A percentile compares a stretch with the other conserved stretches of the same genome.
Conservation (phyloP, 163 green algal genomes). For the Scenedesmus sp. region DNA sequence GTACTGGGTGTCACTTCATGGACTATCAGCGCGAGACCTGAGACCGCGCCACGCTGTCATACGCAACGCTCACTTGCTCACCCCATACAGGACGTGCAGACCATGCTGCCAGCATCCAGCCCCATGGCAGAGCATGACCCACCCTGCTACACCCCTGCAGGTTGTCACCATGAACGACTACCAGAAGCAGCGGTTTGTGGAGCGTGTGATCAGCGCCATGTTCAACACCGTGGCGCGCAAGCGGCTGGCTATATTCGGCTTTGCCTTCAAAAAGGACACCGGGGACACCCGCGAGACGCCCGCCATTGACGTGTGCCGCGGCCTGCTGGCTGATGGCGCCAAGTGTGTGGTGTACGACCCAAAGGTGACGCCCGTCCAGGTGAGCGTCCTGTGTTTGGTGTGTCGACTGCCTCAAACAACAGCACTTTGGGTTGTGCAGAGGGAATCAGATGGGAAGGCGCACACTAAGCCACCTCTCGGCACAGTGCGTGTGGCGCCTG, state of each 20-base stretch:
- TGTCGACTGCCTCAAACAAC: constrained; percentile 47
- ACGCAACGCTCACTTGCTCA: background rate
- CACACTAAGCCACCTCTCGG: too few relatives aligned
- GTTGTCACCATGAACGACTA: constrained; percentile 96
- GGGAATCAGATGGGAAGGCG: too few relatives aligned
- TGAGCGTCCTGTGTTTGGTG: too few relatives aligned
- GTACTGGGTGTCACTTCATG: too few relatives aligned
- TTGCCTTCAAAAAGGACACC: constrained; percentile 98
- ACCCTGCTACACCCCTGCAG: background rate
- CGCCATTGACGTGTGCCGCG: constrained; percentile 97
- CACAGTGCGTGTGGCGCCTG: constrained; percentile 83
- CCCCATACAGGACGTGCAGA: background rate
- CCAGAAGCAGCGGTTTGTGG: constrained; percentile 99
- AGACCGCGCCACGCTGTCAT: too few relatives aligned
- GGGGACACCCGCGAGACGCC: constrained; percentile 98
- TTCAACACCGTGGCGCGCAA: constrained; percentile 99
- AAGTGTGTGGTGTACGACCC: constrained; percentile 91
- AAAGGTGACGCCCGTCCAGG: constrained; percentile 73
- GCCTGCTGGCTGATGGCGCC: constrained; percentile 86
- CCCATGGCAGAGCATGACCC: too few relatives aligned
- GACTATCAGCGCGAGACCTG: too few relatives aligned
- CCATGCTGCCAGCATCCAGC: background rate
- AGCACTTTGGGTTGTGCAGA: too few relatives aligned
- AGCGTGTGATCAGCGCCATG: constrained; percentile 95
- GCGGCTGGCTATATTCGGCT: constrained; percentile 90